Evolutionary conservation across 2,329 filamentous ascomycete species (phyloP), one percentile per base, ranked within the genome.

Genomic region (Plenodomus biglobosus): DNA sequence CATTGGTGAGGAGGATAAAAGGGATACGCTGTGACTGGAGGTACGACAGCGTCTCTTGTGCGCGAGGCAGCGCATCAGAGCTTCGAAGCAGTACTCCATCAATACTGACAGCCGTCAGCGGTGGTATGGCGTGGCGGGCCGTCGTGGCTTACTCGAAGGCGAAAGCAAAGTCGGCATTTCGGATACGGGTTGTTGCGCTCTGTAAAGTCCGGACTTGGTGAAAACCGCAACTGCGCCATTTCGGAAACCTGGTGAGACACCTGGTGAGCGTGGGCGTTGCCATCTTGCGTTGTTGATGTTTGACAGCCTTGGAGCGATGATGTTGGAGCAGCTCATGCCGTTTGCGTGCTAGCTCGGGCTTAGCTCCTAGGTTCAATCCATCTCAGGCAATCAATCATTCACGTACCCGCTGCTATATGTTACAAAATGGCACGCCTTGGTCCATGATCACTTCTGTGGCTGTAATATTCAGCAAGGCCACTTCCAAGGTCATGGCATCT

Each of bases 1-100:
- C 94, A 73, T 99, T 99, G 50, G 94, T 99, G 54, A 99, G 80
- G 27, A 99, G 83, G 63, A 99, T 92, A 75, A 95, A 97, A 11
- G 92, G 92, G 38, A 96, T 90, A 39, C 82, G 79, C 64, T 91
- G 80, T 39, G 80, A 74, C 59, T 91, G 84, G 17, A 97, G 84
- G 63, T 85, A 86, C 22, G 78, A 76, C 17, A 99, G 80, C 13
- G 91, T 82, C 64, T 88, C 80, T 1, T 83, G 78, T 1, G 94
- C 92, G 24, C 88, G 87, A 1, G 90, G 87, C 39, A 97, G 85
- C 2, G 89, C 85, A 53, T 85, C 83, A 3, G 87, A 84, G 51
- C 88, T 87, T 65, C 92, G 90, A 24, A 97, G 80, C 17, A 99
- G 83, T n/a, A 99, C 94, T 46, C 94, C 94, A 71, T 99, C 94